Percentiles rank a stretch among this genome's conserved stretches.
phyloP scores from a whole-genome alignment of 78 protist species.

The Diacronema lutheri region DNA sequence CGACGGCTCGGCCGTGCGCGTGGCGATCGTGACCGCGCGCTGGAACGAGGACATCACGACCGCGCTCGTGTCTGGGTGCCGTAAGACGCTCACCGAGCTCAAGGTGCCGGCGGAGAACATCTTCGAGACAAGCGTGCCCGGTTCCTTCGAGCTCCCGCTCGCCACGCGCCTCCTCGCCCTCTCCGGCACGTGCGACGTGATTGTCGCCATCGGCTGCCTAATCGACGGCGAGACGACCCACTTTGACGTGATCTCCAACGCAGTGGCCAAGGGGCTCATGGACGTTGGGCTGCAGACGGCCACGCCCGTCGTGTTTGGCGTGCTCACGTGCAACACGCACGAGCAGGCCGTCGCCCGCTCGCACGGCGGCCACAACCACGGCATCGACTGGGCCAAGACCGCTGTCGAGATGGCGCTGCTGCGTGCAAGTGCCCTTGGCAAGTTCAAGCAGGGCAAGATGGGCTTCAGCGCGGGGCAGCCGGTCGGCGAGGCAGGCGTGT shows the following conservation, averaged over 20 bases:
- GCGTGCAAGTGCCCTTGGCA: neutral
- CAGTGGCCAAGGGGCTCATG: constrained; percentile 41
- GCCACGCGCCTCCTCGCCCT: constrained; percentile 35
- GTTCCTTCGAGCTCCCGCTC: constrained; percentile 66
- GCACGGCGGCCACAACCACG: constrained; percentile 40
- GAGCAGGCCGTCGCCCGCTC: constrained; percentile 22
- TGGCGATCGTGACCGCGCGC: constrained; percentile 53
- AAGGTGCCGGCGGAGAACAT: constrained; percentile 29
- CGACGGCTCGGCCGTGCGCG: neutral
- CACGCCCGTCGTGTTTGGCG: constrained; percentile 50
- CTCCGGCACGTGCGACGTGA: neutral
- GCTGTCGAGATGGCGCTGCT: constrained; percentile 60
- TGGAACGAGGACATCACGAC: constrained; percentile 44
- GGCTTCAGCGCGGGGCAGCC: neutral
- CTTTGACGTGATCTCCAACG: constrained; percentile 64
- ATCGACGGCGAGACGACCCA: constrained; percentile 62
- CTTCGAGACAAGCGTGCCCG: constrained; percentile 40
- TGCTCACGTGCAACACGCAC: constrained; percentile 42
- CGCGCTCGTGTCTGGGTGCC: constrained; percentile 27
- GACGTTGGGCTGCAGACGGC: constrained; percentile 27
- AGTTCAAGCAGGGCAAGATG: neutral
- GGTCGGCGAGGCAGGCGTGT: neutral
- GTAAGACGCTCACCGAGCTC: constrained; percentile 5
- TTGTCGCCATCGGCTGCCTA: constrained; percentile 28
- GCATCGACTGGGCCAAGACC: constrained; percentile 51